These are phyloP conservation scores for Trichosporon sp. DNA, from an alignment of 1,284 basidiomycete species.

Conservation along the genomic window DNA sequence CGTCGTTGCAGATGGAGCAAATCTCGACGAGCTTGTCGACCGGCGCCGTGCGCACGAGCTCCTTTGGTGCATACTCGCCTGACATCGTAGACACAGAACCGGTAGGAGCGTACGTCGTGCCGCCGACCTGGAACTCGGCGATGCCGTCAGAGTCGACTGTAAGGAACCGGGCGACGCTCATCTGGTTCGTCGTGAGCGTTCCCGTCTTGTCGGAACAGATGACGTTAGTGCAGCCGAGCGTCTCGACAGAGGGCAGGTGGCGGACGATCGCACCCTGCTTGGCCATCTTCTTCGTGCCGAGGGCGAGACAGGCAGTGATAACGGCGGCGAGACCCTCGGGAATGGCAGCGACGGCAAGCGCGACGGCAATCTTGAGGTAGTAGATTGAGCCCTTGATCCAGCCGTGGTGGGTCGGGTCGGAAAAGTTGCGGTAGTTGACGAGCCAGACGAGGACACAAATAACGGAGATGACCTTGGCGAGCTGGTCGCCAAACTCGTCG, in stretches of 20 bases:
- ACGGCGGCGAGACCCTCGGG: constrained; percentile 94
- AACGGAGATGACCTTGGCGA: constrained; percentile 92
- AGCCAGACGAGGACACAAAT: constrained; percentile 96
- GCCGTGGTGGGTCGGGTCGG: constrained; percentile 86
- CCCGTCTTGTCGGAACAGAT: constrained; percentile 98
- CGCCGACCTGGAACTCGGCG: constrained; percentile 77
- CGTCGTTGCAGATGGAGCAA: constrained; percentile 86
- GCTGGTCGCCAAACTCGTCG: constrained; percentile 92
- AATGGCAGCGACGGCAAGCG: constrained; percentile 91
- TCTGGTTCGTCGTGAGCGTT: constrained; percentile 92
- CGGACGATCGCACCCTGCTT: constrained; percentile 95
- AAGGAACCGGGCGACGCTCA: constrained; percentile 86
- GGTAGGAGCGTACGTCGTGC: constrained; percentile 82
- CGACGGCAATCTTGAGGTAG: constrained; percentile 97
- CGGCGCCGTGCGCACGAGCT: constrained; percentile 68
- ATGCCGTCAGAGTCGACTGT: constrained; percentile 63
- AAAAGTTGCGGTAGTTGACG: constrained; percentile 90
- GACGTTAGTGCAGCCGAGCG: constrained; percentile 91
- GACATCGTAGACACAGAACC: constrained; percentile 70
- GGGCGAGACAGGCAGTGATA: constrained; percentile 91
- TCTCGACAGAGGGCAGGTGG: constrained; percentile 94
- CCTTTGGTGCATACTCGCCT: constrained; percentile 63
- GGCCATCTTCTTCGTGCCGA: constrained; percentile 97
- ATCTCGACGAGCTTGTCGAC: constrained; percentile 85
- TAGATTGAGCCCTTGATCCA: constrained; percentile 89